Percentiles rank a stretch among this genome's conserved stretches.
These are phyloP conservation scores for Allantophomopsis cytisporea DNA, from an alignment of 2,329 filamentous ascomycete genomes.

Conservation along the genomic window DNA sequence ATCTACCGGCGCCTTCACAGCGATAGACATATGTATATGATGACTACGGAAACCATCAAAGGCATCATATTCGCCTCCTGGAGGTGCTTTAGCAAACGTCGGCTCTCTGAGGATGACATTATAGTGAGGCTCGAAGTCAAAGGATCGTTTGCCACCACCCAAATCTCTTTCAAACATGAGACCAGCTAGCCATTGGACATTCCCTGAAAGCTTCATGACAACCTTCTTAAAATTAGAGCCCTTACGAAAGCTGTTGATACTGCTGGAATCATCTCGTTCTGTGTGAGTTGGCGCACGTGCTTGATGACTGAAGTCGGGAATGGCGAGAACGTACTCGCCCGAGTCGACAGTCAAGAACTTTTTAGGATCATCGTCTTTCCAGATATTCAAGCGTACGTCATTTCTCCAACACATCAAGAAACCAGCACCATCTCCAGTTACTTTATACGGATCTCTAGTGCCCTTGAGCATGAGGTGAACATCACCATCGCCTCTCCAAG, in stretches of 20 bases:
- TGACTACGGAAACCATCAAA: slow-evolving; percentile 93
- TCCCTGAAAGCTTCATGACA: slow-evolving; percentile 94
- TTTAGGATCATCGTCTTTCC: slow-evolving; percentile 74
- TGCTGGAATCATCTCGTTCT: slow-evolving; percentile 27
- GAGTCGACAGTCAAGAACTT: slow-evolving; percentile 94
- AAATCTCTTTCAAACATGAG: slow-evolving; percentile 84
- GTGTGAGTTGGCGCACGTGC: slow-evolving; percentile 35
- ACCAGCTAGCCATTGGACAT: slow-evolving; percentile 84
- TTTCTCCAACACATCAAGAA: slow-evolving; percentile 99
- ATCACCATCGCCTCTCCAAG: slow-evolving; percentile 93
- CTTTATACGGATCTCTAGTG: slow-evolving; percentile 80
- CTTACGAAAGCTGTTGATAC: slow-evolving; percentile 46
- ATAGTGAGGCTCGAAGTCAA: slow-evolving; percentile 87
- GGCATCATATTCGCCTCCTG: slow-evolving; percentile 63
- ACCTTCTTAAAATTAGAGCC: slow-evolving; percentile 94
- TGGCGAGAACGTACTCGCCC: slow-evolving; percentile 84
- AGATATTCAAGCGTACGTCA: slow-evolving; percentile 78
- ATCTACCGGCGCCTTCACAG: slow-evolving; percentile 74
- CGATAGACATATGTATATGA: slow-evolving; percentile 90
- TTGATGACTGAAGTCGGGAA: slow-evolving; percentile 86
- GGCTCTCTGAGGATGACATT: slow-evolving; percentile 78
- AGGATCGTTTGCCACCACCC: slow-evolving; percentile 58
- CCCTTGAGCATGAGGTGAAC: slow-evolving; percentile 89
- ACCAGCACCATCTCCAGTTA: slow-evolving; percentile 85
- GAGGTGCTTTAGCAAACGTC: slow-evolving; percentile 46